Evolutionary conservation across 208 protist genomes (phyloP), one percentile per base, ranked within the genome.

Genomic region (Angomonas desouzai): DNA sequence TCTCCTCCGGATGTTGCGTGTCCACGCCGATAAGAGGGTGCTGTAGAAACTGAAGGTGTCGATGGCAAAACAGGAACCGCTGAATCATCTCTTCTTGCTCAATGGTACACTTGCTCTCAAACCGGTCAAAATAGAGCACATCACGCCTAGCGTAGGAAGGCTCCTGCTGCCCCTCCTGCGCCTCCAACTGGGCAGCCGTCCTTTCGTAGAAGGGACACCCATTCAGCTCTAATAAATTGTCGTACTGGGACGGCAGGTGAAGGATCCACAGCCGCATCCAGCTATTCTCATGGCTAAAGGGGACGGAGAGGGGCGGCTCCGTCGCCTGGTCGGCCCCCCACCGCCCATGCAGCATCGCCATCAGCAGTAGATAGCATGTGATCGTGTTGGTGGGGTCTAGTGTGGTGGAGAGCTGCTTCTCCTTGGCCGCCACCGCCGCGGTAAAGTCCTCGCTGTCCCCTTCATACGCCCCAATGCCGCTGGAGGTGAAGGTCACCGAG

Each of bases 141-240:
- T 56, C 30, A 11, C 4, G 11, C 28, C 10, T 4, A 4, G 27
- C 3, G 59, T 6, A 7, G 28, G 11, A 10, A n/a, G n/a, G n/a
- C n/a, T n/a, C n/a, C 47, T 48, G 57, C 45, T 51, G 16, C 13
- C 23, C 6, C 45, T 18, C 22, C 20, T 4, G 3, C 45, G n/a
- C n/a, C 6, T 23, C 30, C 40, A 28, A 29, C 43, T 38, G 27
- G 13, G 2, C 30, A 11, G 51, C 25, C 7, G 7, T 57, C 63
- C 48, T 58, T 28, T 23, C 18, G 45, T 51, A 51, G n/a, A 51
- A 51, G 9, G 10, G 20, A 27, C 9, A 9, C 6, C n/a, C 18
- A 23, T 51, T 13, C 6, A 95, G 74, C 66, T 95, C 89, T 13
- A 95, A 74, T 33, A 92, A 73, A 68, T 95, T 95, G 66, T 95